These are phyloP conservation scores for Mycogone perniciosa DNA, from an alignment of 2,329 filamentous ascomycete species.

Conservation along the genomic window DNA sequence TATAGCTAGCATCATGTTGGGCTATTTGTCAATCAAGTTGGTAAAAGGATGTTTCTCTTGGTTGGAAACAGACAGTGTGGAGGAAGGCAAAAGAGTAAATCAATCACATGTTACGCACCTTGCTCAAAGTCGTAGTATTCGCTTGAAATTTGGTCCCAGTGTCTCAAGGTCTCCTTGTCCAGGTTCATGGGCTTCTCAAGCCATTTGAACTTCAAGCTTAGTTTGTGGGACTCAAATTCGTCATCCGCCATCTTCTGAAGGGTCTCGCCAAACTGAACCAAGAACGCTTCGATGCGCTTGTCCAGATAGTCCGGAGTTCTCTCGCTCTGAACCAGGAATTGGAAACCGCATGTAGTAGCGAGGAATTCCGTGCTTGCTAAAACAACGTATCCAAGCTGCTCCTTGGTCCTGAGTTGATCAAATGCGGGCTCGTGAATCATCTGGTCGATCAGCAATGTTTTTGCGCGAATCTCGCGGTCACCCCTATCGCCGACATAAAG, in stretches of 20 bases:
- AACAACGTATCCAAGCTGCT: constrained; percentile 95
- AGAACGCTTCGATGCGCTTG: constrained; percentile 77
- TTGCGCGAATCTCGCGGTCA: constrained; percentile 65
- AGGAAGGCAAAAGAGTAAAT: no score
- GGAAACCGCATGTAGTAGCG: constrained; percentile 74
- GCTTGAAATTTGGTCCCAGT: constrained; percentile 78
- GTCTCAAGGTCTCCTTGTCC: constrained; percentile 70
- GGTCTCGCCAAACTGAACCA: constrained; percentile 58
- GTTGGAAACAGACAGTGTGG: background rate
- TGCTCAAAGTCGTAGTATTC: constrained; percentile 89
- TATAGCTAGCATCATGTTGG: constrained; percentile 67
- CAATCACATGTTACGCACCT: constrained; percentile 45
- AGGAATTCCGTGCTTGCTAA: constrained; percentile 71
- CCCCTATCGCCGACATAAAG: constrained; percentile 63
- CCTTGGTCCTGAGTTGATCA: constrained; percentile 90
- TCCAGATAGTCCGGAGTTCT: constrained; percentile 78
- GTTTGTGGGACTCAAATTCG: constrained; percentile 87
- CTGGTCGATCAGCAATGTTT: constrained; percentile 75
- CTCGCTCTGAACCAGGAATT: constrained; percentile 91
- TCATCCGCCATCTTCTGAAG: constrained; percentile 70
- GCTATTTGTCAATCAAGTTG: constrained; percentile 36
- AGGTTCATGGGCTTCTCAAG: constrained; percentile 92
- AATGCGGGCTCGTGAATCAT: constrained; percentile 91
- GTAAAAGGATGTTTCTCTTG: no score
- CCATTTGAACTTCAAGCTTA: constrained; percentile 78